Evolutionary conservation across 345 rosid genomes (phyloP).

Genomic region (Conringia planisiliqua): DNA sequence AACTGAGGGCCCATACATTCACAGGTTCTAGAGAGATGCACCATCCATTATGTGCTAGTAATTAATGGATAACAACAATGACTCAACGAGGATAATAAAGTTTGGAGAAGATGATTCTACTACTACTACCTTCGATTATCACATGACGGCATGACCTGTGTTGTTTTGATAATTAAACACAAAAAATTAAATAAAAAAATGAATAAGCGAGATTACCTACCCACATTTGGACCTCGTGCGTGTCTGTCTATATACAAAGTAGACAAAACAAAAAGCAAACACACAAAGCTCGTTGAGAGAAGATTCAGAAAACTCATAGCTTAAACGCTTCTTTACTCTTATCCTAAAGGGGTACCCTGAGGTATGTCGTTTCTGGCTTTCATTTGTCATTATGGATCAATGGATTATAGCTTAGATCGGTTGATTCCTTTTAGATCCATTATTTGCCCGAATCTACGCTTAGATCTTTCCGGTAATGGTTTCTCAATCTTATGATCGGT

Average conservation of each 20-base stretch:
- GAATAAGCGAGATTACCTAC: background rate
- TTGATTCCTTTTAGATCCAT: background rate
- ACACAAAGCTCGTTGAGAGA: background rate
- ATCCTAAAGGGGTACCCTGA: slow-evolving; percentile 43
- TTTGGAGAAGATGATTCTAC: background rate
- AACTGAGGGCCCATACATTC: too few species aligned
- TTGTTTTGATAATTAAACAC: background rate
- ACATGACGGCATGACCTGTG: background rate
- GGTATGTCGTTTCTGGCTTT: slow-evolving; percentile 26
- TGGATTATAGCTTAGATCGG: background rate
- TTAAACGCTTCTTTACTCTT: background rate
- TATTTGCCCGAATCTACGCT: background rate
- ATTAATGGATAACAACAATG: too few species aligned
- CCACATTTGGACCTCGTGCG: slow-evolving; percentile 11
- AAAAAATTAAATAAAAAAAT: background rate
- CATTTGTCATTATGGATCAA: background rate
- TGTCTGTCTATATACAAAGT: background rate
- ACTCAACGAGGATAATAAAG: too few species aligned
- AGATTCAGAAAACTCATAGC: background rate
- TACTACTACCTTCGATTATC: background rate
- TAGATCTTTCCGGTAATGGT: background rate
- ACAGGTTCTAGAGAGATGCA: too few species aligned
- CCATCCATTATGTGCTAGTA: too few species aligned
- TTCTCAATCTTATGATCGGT: background rate
- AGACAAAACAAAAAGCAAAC: background rate